Evolutionary conservation across 2,329 filamentous ascomycete species (phyloP), one percentile per base, ranked within the genome.

Genomic region (Botryotinia calthae): DNA sequence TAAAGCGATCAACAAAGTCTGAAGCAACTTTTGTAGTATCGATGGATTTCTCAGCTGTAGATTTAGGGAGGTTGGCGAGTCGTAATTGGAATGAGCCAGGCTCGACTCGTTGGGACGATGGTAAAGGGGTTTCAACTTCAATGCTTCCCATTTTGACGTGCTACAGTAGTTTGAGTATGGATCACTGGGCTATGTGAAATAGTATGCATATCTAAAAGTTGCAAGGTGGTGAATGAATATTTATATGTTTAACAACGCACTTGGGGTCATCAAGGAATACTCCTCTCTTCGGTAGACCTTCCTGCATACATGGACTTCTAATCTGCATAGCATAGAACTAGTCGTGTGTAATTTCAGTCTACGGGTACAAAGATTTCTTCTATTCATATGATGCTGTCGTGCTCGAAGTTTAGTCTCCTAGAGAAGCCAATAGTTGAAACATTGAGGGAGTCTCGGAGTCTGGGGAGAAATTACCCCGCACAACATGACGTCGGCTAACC

Each of bases 1-100:
- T 87, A 64, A 79, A 78, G 7, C 73, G 70, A 20, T 70, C 40
- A 25, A 77, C 62, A 73, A 77, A 79, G 44, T 71, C 48, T 14
- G 58, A 37, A 14, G 75, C 74, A 16, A 75, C 59, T 1, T 59
- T 51, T 22, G 74, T 71, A 20, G 75, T 65, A 72, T 79, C 69
- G 6, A 67, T 68, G 18, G 75, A 54, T 28, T 73, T 65, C 6
- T 73, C 44, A 16, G 64, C n/a, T 44, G 54, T 68, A 16, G 46
- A 54, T 25, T 40, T 65, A 25, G 78, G 77, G 40, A 77, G 72
- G 12, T 72, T 73, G 40, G 78, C 77, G 2, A 74, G 72, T 16
- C 44, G 44, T 7, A 79, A 58, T n/a, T 74, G 76, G 20, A 79
- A 76, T 12, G 77, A 79, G 31, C 78, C 78, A 22, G 77, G 76